These are phyloP conservation scores for Spergularia azorica DNA, from an alignment of 179 eudicot genomes.

Conservation along the genomic window DNA sequence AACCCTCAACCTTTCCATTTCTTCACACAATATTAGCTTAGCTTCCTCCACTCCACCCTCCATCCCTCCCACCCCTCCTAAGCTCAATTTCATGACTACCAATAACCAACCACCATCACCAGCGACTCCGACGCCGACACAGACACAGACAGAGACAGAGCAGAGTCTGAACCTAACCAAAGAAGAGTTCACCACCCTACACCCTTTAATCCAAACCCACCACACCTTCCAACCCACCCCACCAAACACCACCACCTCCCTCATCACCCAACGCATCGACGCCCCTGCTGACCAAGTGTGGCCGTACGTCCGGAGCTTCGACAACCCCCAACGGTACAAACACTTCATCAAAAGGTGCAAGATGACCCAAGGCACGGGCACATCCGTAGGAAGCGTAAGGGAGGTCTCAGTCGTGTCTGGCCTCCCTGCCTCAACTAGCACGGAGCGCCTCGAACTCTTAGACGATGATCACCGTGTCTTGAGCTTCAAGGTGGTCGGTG, in stretches of 20 bases:
- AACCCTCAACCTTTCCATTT: background rate
- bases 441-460: conserved; percentile 65
- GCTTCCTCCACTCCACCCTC: background rate
- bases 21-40: background rate
- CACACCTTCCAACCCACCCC: conserved; percentile 54
- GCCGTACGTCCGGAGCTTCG: conserved; percentile 71
- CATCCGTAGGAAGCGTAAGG: conserved; percentile 55
- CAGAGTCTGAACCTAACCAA: conserved; percentile 32
- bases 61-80: background rate
- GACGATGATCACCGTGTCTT: conserved; percentile 58
- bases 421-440: conserved; percentile 74
- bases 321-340: conserved; percentile 79
- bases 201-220: conserved; percentile 52
- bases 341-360: conserved; percentile 81
- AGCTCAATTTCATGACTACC: conserved; percentile 10
- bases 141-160: conserved; percentile 20
- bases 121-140: conserved; percentile 3
- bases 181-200: conserved; percentile 47
- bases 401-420: conserved; percentile 83
- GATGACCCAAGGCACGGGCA: conserved; percentile 53
- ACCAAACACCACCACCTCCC: conserved; percentile 75
- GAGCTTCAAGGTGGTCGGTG: conserved; percentile 75
- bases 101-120: conserved; percentile 11
- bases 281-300: conserved; percentile 61
- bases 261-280: conserved; percentile 69